phyloP scores from a whole-genome alignment of 331 rosid species.

The Pyracantha coccinea region DNA sequence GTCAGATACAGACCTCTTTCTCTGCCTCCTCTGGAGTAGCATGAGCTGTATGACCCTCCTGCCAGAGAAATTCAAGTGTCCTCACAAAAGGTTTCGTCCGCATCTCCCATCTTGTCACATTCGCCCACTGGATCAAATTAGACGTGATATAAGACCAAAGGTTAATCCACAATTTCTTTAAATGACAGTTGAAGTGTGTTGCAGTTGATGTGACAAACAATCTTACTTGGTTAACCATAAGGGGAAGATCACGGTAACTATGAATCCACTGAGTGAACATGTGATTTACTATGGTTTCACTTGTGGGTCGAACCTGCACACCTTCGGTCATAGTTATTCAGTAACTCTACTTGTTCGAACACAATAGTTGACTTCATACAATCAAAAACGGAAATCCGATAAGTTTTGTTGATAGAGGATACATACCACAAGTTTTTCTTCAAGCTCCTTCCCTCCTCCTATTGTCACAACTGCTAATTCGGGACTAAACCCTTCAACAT shows the following conservation, averaged over 20 bases:
- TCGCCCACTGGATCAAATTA: conserved; percentile 68
- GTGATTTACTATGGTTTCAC: conserved; percentile 96
- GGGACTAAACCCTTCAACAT: conserved; percentile 95
- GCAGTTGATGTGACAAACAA: conserved; percentile 4
- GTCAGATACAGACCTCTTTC: conserved; percentile 54
- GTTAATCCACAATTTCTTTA: not conserved
- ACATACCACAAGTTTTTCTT: conserved; percentile 92
- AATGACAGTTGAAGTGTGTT: not conserved
- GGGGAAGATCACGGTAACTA: conserved; percentile 95
- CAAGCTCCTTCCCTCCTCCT: conserved; percentile 98
- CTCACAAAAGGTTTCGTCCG: conserved; percentile 93
- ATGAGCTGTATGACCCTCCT: conserved; percentile 98
- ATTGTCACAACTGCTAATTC: conserved; percentile 85
- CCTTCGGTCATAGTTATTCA: conserved; percentile 46
- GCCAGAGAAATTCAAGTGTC: conserved; percentile 94
- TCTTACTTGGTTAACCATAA: conserved; percentile 76
- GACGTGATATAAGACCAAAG: conserved; percentile 8
- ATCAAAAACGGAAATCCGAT: not conserved
- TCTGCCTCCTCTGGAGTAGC: conserved; percentile 86
- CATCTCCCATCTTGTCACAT: conserved; percentile 99
- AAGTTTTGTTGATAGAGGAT: not conserved
- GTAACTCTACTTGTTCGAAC: not conserved
- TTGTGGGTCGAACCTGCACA: conserved; percentile 96
- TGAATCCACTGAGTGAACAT: conserved; percentile 98
- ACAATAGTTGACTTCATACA: not conserved